Evolutionary conservation across 169 alveolate genomes (phyloP), one percentile per base, ranked within the genome.

Genomic region (Cryptosporidium meleagridis): DNA sequence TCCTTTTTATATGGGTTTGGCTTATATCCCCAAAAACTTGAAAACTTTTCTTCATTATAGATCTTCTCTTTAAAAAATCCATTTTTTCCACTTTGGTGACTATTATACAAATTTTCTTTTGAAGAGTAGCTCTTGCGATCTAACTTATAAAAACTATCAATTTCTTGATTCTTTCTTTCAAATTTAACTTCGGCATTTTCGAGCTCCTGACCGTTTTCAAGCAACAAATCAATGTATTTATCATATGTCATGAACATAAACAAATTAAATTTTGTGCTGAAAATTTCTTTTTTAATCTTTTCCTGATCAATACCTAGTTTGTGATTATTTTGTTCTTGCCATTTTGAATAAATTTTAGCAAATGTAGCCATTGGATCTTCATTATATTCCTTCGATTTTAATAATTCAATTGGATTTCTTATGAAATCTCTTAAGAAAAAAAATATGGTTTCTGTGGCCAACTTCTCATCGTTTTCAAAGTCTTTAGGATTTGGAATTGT

Each of bases 11-110:
- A 80, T 41, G 75, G 44, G 23, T 37, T 67, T 14, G 89, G 89
- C 44, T 33, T 59, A 80, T 80, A 80, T 26, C 89, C 41, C 89
- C 89, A 80, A 80, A 80, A 80, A 37, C 52, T 41, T 21, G 73
- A 80, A 80, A 62, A 80, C 23, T 45, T 80, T 12, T 44, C 69
- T n/a, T 72, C 45, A 52, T 23, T 3, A 21, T 26, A 44, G 3
- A 16, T 16, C 55, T 41, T 26, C 2, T 62, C 23, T 62, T 41
- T 29, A 0, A n/a, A 44, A 1, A 9, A 37, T 44, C 21, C 44
- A 0, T 61, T 69, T 69, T 5, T 45, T 21, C 3, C 35, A 69
- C 6, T 26, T 33, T 41, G 55, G 44, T 33, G 14, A 68, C 18
- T 31, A n/a, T 23, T 69, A 0, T 18, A 44, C 21, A 39, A 31